Conservation (phyloP, 2,329 filamentous ascomycete genomes). For the Blumeriella jaapii region DNA sequence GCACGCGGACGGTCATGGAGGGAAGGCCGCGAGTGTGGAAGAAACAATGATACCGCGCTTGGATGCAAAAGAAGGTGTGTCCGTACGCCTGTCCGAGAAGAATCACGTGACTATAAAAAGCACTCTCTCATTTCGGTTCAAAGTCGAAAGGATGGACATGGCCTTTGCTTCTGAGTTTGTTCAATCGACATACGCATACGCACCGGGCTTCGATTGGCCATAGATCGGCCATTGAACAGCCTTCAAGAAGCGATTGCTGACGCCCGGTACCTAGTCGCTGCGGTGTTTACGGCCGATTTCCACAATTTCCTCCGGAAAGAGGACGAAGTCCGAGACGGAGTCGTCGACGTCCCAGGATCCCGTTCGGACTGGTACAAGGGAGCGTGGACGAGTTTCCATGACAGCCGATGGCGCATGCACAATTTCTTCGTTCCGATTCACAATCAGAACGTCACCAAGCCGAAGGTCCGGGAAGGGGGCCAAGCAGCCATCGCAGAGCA, state of each 20-base stretch:
- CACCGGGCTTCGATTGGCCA: too few species aligned
- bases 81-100: too few species aligned
- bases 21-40: constrained; percentile 40
- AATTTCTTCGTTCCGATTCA: constrained; percentile 82
- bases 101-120: too few species aligned
- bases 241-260: too few species aligned
- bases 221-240: too few species aligned
- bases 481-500: constrained; percentile 34
- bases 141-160: too few species aligned
- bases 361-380: constrained; percentile 66
- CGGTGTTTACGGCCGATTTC: constrained; percentile 85
- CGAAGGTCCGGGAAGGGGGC: constrained; percentile 30
- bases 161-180: too few species aligned
- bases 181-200: too few species aligned
- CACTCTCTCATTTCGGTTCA: too few species aligned
- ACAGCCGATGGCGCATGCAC: constrained; percentile 71
- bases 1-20: constrained; percentile 41
- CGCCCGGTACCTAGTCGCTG: constrained; percentile 65
- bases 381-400: constrained; percentile 69
- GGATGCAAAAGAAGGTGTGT: constrained; percentile 59
- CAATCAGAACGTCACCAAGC: constrained; percentile 56
- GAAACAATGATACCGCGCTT: constrained; percentile 66
- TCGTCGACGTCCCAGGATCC: constrained; percentile 20
- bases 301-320: constrained; percentile 61
- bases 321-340: constrained; percentile 39